Evolutionary conservation across 148 eudicot genomes (phyloP).

Genomic region (Vaccinium corymbosum): DNA sequence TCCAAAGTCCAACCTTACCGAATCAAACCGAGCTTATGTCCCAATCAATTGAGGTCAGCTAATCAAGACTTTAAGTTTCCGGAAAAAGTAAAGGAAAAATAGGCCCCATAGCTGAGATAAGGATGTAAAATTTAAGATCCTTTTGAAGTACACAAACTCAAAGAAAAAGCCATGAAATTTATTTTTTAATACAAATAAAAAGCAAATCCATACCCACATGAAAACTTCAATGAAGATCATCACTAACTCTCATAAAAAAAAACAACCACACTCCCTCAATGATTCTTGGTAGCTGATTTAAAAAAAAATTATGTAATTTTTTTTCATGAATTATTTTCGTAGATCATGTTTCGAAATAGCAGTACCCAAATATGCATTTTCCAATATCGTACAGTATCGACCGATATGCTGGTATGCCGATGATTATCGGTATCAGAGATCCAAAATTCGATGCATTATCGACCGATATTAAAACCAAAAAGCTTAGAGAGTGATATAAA

Average conservation of each 20-base stretch:
- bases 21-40: too few relatives aligned
- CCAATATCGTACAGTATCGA: background rate
- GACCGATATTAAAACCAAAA: background rate
- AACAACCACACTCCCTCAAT: background rate
- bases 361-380: background rate
- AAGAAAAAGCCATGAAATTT: background rate
- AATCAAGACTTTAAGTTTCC: too few relatives aligned
- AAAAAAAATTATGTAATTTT: background rate
- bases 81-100: too few relatives aligned
- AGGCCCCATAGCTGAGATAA: slow-evolving; percentile 10
- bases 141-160: slow-evolving; percentile 12
- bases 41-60: too few relatives aligned
- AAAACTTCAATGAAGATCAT: slow-evolving; percentile 4
- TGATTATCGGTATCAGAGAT: background rate
- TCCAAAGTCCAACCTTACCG: background rate
- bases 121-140: background rate
- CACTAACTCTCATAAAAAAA: background rate
- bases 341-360: background rate
- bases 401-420: background rate
- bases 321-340: background rate
- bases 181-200: background rate
- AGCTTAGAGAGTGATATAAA: background rate
- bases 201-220: background rate
- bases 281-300: background rate
- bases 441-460: background rate